A percentile compares a stretch with the other conserved stretches of the same genome.
Evolutionary conservation across 1,284 basidiomycete species (phyloP).

Genomic region (Cryptococcus hybrid): DNA sequence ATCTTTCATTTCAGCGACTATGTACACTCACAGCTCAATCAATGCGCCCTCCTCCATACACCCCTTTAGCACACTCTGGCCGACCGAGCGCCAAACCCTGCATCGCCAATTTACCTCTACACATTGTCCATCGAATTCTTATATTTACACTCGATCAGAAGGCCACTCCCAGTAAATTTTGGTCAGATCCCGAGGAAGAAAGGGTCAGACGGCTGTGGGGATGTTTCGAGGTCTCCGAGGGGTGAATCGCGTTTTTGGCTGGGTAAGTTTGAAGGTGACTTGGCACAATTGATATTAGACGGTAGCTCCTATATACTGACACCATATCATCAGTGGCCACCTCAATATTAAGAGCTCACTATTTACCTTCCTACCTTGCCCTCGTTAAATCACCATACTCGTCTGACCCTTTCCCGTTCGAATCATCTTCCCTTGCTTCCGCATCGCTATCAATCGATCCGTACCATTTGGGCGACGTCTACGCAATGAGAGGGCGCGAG

Average conservation of each 20-base stretch:
- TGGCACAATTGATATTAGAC: neutral
- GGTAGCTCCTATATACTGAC: neutral
- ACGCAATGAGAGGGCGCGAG: slow-evolving; percentile 32
- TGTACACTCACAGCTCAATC: neutral
- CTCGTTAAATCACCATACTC: slow-evolving; percentile 21
- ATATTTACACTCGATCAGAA: slow-evolving; percentile 30
- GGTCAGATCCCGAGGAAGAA: slow-evolving; percentile 35
- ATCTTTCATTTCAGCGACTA: neutral
- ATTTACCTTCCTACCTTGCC: slow-evolving; percentile 19
- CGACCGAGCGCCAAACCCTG: neutral
- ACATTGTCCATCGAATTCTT: slow-evolving; percentile 33
- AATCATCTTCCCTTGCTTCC: slow-evolving; percentile 12
- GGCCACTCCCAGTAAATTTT: slow-evolving; percentile 32
- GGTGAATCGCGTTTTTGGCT: slow-evolving; percentile 39
- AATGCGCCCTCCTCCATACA: slow-evolving; percentile 18
- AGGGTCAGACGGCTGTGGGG: slow-evolving; percentile 23
- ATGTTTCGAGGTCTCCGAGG: slow-evolving; percentile 31
- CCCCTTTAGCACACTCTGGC: neutral
- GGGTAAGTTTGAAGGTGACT: slow-evolving; percentile 17
- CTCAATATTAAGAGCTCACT: slow-evolving; percentile 28
- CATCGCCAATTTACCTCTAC: slow-evolving; percentile 28
- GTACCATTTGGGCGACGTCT: slow-evolving; percentile 14
- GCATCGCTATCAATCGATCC: neutral
- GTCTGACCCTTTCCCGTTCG: slow-evolving; percentile 31
- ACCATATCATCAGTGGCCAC: slow-evolving; percentile 22